Evolutionary conservation across 352 stramenopile species (phyloP), one percentile per base, ranked within the genome.

Genomic region (Blastocystis sp.): DNA sequence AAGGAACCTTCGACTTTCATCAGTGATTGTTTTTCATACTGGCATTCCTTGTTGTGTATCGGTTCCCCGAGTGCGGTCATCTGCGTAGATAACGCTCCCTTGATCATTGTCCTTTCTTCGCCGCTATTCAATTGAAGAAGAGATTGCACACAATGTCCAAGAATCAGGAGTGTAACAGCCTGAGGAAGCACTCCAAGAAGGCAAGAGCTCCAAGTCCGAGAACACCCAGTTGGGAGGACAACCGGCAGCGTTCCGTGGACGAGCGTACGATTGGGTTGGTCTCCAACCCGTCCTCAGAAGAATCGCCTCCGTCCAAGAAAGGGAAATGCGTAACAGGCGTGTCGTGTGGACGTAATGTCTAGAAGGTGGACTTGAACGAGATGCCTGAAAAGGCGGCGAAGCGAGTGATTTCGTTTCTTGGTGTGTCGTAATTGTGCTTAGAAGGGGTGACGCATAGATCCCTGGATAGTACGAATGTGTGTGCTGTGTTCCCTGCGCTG

Each of bases 401-500:
- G 60, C 17, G 24, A 21, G 61, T 81, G n/a, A 43, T 81, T 19
- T 21, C 28, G 42, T 81, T 68, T 81, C 71, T 81, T 19, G 71
- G 60, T 40, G 24, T 81, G 2, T 81, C 60, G 71, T 81, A 81
- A 40, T 11, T 2, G 1, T 7, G 6, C 7, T 19, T 17, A 21
- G 28, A 19, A 45, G n/a, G 71, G 0, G 9, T 84, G 6, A 84
- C n/a, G 17, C 17, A 10, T 54, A 84, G 74, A 34, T 84, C 74
- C 11, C 61, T 84, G 7, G 74, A 84, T 28, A 68, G 74, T 43
- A 84, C 74, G 24, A 84, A 84, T 48, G 11, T 84, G 28, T 70
- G 74, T 24, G 34, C 57, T 34, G 52, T 84, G 28, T 62, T 68
- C n/a, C 74, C 74, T 3, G 45, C 9, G 0, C 48, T 84, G 2